Conservation (phyloP, 345 rosid species). For the Gossypium sturtianum region DNA sequence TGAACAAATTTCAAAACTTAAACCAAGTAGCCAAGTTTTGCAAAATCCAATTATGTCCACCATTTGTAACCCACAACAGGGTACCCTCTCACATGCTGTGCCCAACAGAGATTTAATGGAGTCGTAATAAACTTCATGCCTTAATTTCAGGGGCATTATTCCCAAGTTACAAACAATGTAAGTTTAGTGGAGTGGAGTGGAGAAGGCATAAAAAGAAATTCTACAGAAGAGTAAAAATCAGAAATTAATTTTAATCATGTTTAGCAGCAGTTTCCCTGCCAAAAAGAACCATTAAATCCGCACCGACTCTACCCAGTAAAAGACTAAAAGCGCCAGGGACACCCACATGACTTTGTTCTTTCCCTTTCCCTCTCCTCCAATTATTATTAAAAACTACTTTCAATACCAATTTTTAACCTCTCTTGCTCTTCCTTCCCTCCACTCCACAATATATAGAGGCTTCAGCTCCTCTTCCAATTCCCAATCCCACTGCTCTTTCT, state of each 20-base stretch:
- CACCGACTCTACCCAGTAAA: slow-evolving; percentile 55
- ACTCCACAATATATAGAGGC: slow-evolving; percentile 47
- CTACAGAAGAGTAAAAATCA: too few species aligned
- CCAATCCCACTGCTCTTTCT: slow-evolving; percentile 22
- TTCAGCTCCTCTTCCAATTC: slow-evolving; percentile 19
- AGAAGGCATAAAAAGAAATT: too few species aligned
- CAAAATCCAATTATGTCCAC: not conserved
- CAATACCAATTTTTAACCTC: slow-evolving; percentile 22
- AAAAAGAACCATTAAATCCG: slow-evolving; percentile 43
- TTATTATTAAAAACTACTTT: too few species aligned
- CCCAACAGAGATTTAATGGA: not conserved
- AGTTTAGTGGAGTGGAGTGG: too few species aligned
- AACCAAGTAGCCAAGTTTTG: not conserved
- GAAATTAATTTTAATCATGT: too few species aligned
- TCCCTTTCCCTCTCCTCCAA: slow-evolving; percentile 25
- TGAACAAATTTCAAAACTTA: not conserved
- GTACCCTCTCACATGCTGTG: not conserved
- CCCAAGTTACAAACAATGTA: too few species aligned
- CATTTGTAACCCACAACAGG: not conserved
- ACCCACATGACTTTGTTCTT: slow-evolving; percentile 63
- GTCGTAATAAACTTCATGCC: too few species aligned
- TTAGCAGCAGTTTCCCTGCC: not conserved
- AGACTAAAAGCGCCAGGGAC: slow-evolving; percentile 30
- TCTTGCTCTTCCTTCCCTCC: slow-evolving; percentile 38
- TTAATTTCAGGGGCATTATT: too few species aligned